Percentiles rank a stretch among this genome's conserved stretches.
Evolutionary conservation across 768 basidiomycete species (phyloP).

Genomic region (Neoboletus brunneissimus): DNA sequence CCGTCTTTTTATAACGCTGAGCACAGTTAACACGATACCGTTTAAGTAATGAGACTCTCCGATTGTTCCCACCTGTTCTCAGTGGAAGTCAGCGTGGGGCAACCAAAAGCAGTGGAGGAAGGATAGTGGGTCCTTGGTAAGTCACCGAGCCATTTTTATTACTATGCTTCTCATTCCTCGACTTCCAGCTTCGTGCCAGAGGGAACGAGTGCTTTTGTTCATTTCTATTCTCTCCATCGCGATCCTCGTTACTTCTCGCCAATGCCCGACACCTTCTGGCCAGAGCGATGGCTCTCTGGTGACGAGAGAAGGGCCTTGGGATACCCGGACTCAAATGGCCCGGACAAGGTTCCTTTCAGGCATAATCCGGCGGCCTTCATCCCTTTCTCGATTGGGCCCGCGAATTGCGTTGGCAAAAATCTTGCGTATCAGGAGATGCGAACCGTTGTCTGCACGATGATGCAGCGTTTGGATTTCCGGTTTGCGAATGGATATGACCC

Average conservation of each 20-base stretch:
- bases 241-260: constrained; percentile 47
- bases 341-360: constrained; percentile 29
- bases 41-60: constrained; percentile 47
- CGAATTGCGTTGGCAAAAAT: constrained; percentile 44
- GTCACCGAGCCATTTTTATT: constrained; percentile 14
- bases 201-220: constrained; percentile 43
- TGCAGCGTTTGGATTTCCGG: constrained; percentile 41
- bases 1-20: constrained; percentile 1
- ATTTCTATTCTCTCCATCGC: constrained; percentile 44
- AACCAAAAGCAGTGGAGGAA: constrained; percentile 36
- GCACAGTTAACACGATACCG: constrained; percentile 11
- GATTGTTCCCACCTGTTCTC: constrained; percentile 49
- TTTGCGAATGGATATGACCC: constrained; percentile 39
- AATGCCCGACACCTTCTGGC: constrained; percentile 42
- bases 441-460: constrained; percentile 35
- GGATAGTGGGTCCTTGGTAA: constrained; percentile 40
- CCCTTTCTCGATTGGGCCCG: constrained; percentile 45
- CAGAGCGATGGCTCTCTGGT: constrained; percentile 41
- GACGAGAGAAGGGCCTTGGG: constrained; percentile 26
- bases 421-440: constrained; percentile 45
- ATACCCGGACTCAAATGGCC: constrained; percentile 23
- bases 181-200: constrained; percentile 41
- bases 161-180: constrained; percentile 9
- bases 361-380: constrained; percentile 41
- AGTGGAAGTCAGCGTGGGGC: constrained; percentile 45